Base-by-base conservation (phyloP, 345 rosid genomes). In the Citrus australasica region DNA sequence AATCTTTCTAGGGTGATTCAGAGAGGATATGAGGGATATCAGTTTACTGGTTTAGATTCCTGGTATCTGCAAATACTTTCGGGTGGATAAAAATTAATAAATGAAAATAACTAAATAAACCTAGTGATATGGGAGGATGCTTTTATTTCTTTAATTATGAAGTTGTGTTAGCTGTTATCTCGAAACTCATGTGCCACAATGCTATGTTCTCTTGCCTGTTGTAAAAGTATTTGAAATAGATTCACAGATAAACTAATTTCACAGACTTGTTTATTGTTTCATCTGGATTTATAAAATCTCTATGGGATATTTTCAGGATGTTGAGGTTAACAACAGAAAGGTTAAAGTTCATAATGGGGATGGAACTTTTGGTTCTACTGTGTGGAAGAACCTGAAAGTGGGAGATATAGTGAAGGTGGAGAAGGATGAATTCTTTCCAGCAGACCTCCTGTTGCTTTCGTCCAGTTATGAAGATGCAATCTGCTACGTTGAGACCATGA, bases 401-500 rank as follows among this genome's bases (percentile, higher is more conserved):
- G 98, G 98, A 79, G 93, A 95, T 81, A 83, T 90, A 79, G 95
- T 93, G 77, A 93, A 91, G 89, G 91, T 95, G 77, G 87, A 89
- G 83, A 93, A 93, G 81, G 91, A 95, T 75, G 88, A 92, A 77
- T 91, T 90, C 86, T 93, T 95, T 74, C 98, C 98, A 0, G 91
- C 95, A 1, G 98, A 95, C 65, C 92, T 95, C 51, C 81, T 93
- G 69, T 83, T 95, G 84, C 92, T 95, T 30, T 88, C 95, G 0
- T 93, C 98, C 21, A 90, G 92, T 82, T 93, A 92, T 77, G 97
- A 90, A 1, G 98, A 93, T 76, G 94, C 90, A 63, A 78, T 88
- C 67, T 93, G 98, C 85, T 95, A 95, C 79, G 98, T 95, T 25
- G 98, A 93, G 89, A 95, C 98, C 58, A 95, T 90, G 97, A 95